phyloP scores from a whole-genome alignment of 495 filamentous ascomycete genomes.

The Aspergillus diversus region DNA sequence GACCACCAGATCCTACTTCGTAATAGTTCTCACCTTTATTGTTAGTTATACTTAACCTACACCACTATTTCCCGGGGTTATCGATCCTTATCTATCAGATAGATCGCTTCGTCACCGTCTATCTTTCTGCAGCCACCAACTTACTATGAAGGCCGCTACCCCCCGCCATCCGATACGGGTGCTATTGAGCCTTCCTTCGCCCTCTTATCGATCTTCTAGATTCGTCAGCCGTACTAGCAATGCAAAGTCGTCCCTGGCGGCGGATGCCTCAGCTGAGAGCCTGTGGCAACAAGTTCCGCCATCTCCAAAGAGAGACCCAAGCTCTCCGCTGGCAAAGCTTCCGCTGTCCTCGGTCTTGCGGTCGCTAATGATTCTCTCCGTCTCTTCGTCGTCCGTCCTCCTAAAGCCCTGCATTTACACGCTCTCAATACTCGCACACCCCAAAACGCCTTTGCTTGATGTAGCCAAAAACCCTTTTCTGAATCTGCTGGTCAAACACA shows the following conservation, averaged over 20 bases:
- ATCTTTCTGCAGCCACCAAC: conserved; percentile 5
- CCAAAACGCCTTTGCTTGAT: conserved; percentile 55
- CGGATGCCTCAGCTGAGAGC: conserved; percentile 26
- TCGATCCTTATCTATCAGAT: conserved; percentile 2
- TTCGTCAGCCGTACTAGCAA: conserved; percentile 46
- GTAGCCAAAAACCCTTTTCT: conserved; percentile 51
- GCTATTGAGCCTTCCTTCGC: conserved; percentile 27
- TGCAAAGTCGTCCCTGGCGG: conserved; percentile 40
- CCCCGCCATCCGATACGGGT: conserved; percentile 35
- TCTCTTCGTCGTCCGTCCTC: conserved; percentile 78
- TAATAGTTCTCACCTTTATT: background rate
- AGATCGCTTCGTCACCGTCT: background rate
- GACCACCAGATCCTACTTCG: background rate
- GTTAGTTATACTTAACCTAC: conserved; percentile 12
- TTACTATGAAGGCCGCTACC: conserved; percentile 35
- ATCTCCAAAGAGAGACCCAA: conserved; percentile 16
- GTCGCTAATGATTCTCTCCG: conserved; percentile 73
- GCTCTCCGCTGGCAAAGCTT: conserved; percentile 68
- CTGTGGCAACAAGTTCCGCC: conserved; percentile 27
- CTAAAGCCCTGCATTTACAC: conserved; percentile 70
- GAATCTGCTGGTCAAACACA: conserved; percentile 49
- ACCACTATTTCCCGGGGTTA: background rate
- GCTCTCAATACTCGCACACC: conserved; percentile 72
- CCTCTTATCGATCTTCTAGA: conserved; percentile 24
- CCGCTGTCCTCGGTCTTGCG: conserved; percentile 76